phyloP scores from a whole-genome alignment of 306 rosid species.

The Prunus padus region DNA sequence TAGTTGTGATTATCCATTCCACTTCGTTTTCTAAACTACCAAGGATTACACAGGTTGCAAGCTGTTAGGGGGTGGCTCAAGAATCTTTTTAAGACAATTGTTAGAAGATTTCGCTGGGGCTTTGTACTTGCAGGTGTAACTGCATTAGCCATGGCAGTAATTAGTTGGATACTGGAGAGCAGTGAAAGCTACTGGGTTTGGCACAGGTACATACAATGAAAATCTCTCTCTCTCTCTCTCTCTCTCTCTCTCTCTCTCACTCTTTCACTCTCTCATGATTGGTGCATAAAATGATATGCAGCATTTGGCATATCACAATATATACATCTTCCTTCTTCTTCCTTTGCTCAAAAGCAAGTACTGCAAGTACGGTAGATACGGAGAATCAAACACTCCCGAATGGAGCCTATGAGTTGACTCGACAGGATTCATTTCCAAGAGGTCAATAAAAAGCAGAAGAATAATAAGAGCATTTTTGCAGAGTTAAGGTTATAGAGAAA shows the following conservation, averaged over 20 bases:
- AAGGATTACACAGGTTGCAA: slow-evolving; percentile 54
- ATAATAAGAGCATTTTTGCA: background rate
- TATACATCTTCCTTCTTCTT: slow-evolving; percentile 82
- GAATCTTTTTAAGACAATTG: slow-evolving; percentile 49
- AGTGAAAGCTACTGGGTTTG: slow-evolving; percentile 89
- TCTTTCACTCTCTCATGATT: slow-evolving; percentile 8
- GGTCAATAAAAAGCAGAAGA: background rate
- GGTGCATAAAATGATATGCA: slow-evolving; percentile 40
- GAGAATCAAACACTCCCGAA: slow-evolving; percentile 28
- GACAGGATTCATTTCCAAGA: slow-evolving; percentile 46
- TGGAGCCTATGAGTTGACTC: slow-evolving; percentile 42
- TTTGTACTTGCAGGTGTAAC: slow-evolving; percentile 64
- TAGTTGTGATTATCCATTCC: background rate
- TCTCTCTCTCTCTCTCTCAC: slow-evolving; percentile 24
- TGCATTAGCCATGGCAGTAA: slow-evolving; percentile 71
- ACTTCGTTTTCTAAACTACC: slow-evolving; percentile 9
- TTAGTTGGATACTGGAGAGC: slow-evolving; percentile 77
- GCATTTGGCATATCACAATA: slow-evolving; percentile 87
- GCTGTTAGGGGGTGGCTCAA: slow-evolving; percentile 57
- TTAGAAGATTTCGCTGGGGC: slow-evolving; percentile 72
- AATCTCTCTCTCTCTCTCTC: slow-evolving; percentile 17
- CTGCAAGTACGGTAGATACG: slow-evolving; percentile 6
- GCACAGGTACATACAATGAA: slow-evolving; percentile 65
- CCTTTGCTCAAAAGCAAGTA: slow-evolving; percentile 59
- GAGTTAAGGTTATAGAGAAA: background rate